Evolutionary conservation across 371 early-diverging fungal genomes (phyloP), one percentile per base, ranked within the genome.

Genomic region (Mucor indicus): DNA sequence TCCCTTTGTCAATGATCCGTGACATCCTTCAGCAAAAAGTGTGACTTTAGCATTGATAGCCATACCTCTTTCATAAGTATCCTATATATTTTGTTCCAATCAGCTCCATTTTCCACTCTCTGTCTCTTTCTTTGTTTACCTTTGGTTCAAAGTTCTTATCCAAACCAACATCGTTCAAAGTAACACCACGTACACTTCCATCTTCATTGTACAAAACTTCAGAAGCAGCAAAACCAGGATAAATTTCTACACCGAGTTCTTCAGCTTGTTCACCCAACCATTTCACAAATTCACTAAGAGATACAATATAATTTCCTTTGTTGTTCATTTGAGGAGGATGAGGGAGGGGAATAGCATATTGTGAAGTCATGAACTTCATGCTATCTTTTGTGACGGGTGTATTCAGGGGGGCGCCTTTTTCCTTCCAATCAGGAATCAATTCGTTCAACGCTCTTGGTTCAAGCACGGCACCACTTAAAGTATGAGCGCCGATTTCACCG

Each of bases 231-330:
- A 93, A 93, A 13, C 90, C 89, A 8, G 96, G 91, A 65, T 96
- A 98, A 44, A 98, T 79, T 44, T 98, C 98, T 25, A 97, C 96
- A 25, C 97, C 98, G 23, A 86, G 67, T 62, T 93, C 95, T 64
- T 98, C 98, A 15, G 98, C 98, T 58, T 93, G 91, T 62, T 95
- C 95, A 50, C 96, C 98, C 23, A 98, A 76, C 98, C 98, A 98
- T 65, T 87, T 84, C 42, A 89, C 90, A 67, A 97, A 90, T 60
- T 94, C 86, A 62, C 84, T 91, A 41, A 98, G 74, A 9, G 94
- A 93, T 12, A 98, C 89, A 56, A 98, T 96, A 70, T 94, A 98
- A 68, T 98, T 98, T 44, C 97, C 98, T 66, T 88, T 72, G 77
- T 98, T 98, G 73, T 79, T 83, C 95, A 96, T 93, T 57, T 92